Evolutionary conservation across 768 basidiomycete genomes (phyloP).

Genomic region (Lactarius akahatsu): DNA sequence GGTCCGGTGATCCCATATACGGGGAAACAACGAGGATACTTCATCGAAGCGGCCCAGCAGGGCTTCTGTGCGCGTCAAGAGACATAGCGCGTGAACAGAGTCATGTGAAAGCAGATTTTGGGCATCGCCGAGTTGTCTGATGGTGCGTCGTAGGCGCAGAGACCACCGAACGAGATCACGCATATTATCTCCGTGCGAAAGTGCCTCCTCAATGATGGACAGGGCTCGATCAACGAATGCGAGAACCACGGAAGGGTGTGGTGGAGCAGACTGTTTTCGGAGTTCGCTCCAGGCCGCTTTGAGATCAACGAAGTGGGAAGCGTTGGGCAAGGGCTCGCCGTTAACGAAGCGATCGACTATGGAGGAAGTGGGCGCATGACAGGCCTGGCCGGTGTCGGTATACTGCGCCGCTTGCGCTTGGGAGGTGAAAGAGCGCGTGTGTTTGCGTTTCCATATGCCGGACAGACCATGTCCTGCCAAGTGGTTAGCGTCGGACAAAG

Average conservation of each 20-base stretch:
- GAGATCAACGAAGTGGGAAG: slow-evolving; percentile 16
- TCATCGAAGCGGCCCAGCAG: slow-evolving; percentile 23
- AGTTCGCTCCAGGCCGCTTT: slow-evolving; percentile 25
- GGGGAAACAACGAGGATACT: slow-evolving; percentile 6
- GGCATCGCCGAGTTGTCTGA: slow-evolving; percentile 13
- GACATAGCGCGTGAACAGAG: slow-evolving; percentile 16
- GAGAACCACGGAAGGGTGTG: slow-evolving; percentile 15
- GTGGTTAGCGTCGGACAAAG: neutral
- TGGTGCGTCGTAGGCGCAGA: slow-evolving; percentile 17
- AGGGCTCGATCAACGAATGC: slow-evolving; percentile 26
- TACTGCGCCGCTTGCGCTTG: slow-evolving; percentile 11
- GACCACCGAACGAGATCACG: slow-evolving; percentile 24
- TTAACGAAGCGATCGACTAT: slow-evolving; percentile 23
- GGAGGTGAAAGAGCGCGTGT: slow-evolving; percentile 8
- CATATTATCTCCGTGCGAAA: slow-evolving; percentile 13
- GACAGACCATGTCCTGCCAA: neutral
- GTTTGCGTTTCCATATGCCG: slow-evolving; percentile 13
- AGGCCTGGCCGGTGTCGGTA: slow-evolving; percentile 14
- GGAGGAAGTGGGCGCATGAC: slow-evolving; percentile 1
- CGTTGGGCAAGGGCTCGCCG: slow-evolving; percentile 23
- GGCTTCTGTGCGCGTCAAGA: slow-evolving; percentile 23
- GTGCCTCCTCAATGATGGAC: slow-evolving; percentile 19
- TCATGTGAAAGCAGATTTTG: slow-evolving; percentile 5
- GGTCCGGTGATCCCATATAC: neutral
- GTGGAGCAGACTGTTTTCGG: slow-evolving; percentile 6